A percentile compares a stretch with the other conserved stretches of the same genome.
phyloP scores from a whole-genome alignment of 208 protist species.

The Crithidia acanthocephali region DNA sequence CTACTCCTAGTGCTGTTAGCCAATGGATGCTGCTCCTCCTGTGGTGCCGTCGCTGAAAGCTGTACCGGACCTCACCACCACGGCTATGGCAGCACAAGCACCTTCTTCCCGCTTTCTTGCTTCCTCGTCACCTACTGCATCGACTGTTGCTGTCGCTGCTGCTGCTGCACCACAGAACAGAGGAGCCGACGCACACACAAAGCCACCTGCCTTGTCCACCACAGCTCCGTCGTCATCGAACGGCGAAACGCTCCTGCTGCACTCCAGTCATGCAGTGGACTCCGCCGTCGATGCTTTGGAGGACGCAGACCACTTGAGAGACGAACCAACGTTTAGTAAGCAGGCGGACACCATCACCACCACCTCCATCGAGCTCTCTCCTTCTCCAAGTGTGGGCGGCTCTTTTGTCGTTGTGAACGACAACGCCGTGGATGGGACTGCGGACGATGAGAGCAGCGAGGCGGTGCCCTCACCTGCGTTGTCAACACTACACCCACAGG shows the following conservation, averaged over 20 bases:
- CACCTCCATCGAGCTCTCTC: constrained; percentile 15
- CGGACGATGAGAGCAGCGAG: not conserved
- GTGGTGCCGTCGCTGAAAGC: not conserved
- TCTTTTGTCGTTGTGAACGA: not conserved
- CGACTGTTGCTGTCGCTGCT: too few species aligned
- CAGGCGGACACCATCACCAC: not conserved
- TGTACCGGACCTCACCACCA: too few species aligned
- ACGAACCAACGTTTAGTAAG: too few species aligned
- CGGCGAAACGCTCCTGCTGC: constrained; percentile 6
- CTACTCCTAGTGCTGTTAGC: not conserved
- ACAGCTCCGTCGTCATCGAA: constrained; percentile 13
- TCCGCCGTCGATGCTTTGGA: not conserved
- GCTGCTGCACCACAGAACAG: too few species aligned
- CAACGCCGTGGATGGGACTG: not conserved
- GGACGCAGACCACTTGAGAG: too few species aligned
- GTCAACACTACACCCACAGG: too few species aligned
- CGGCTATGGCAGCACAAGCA: too few species aligned
- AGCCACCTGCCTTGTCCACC: not conserved
- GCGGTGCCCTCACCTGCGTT: not conserved
- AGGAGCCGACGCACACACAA: not conserved
- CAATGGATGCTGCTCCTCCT: too few species aligned
- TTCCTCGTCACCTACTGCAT: too few species aligned
- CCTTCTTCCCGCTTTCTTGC: too few species aligned
- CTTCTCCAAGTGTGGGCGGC: not conserved
- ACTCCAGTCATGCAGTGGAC: not conserved